Base-by-base conservation (phyloP, 2,329 filamentous ascomycete species). In the Dothideomycetidae sp. region DNA sequence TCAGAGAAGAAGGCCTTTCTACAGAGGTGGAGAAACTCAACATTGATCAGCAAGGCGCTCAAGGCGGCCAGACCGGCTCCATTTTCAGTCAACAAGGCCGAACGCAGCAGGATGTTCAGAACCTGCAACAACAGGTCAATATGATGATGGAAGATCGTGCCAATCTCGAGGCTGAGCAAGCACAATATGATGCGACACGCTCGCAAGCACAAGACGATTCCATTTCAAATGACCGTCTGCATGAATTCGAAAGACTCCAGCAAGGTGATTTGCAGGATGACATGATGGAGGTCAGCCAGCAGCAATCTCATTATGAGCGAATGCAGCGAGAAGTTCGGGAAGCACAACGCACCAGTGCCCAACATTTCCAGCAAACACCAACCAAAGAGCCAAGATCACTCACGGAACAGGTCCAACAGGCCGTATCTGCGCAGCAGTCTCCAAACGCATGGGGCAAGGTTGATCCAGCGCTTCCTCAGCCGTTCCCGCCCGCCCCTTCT, bases 341-440 rank as follows among this genome's bases (percentile, higher is more conserved):
- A n/a, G 21, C 21, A n/a, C 21, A 26, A 7, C 21, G 21, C 7
- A n/a, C 21, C 7, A 30, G 41, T 10, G 39, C 44, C 2, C 32
- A 31, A 11, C 36, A 38, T 13, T 28, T 29, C 5, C 56, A 59
- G 23, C 60, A 63, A 34, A 38, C 36, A 10, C 36, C 36, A 15
- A 19, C 31, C 16, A 49, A 53, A 33, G 67, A 74, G 43, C 57
- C 66, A 13, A 67, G 86, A 10, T 85, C 82, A 32, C 62, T 92
- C 38, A 85, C 81, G 3, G 78, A 93, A 55, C 82, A 88, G 57
- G 81, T 90, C 0, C 81, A 86, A 57, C 81, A 85, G 58, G 77
- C 84, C 4, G 66, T 64, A 12, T 70, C 70, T 29, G 66, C 67
- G 4, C 73, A 74, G 50, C 67, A 75, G 37, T 71, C 71, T 10